A percentile compares a stretch with the other conserved stretches of the same genome.
These are phyloP conservation scores for Boletellus ananiceps DNA, from an alignment of 768 basidiomycete genomes.

Conservation along the genomic window DNA sequence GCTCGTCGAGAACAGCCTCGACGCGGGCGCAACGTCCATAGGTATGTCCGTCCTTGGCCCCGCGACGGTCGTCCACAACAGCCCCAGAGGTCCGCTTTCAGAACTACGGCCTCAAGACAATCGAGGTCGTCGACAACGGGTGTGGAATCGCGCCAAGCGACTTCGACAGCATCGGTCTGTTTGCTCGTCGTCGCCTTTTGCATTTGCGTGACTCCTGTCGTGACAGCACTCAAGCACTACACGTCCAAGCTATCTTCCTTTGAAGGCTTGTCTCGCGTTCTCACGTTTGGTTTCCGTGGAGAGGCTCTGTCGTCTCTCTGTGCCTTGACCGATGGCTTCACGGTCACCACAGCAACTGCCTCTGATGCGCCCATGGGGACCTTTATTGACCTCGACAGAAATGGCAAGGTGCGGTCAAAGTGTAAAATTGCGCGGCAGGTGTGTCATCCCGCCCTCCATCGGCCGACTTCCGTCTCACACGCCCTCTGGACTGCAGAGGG, in stretches of 20 bases:
- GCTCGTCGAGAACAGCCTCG: constrained; percentile 92
- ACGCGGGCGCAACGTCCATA: constrained; percentile 84
- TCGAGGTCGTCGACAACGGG: constrained; percentile 94
- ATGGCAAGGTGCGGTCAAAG: constrained; percentile 54
- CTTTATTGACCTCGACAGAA: constrained; percentile 64
- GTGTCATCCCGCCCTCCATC: constrained; percentile 12
- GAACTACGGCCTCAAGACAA: constrained; percentile 72
- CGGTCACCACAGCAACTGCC: constrained; percentile 4
- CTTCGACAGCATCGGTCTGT: constrained; percentile 68
- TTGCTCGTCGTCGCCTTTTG: background rate
- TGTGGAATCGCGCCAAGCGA: constrained; percentile 76
- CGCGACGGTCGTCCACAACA: constrained; percentile 2
- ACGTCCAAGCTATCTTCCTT: constrained; percentile 85
- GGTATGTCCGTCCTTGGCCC: constrained; percentile 44
- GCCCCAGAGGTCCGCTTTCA: constrained; percentile 81
- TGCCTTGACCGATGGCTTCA: constrained; percentile 57
- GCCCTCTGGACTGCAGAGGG: constrained; percentile 53
- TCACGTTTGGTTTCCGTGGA: constrained; percentile 91
- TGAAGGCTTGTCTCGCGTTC: constrained; percentile 62
- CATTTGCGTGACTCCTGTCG: background rate
- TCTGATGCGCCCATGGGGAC: constrained; percentile 73
- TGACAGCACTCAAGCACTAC: constrained; percentile 77
- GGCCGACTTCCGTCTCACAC: background rate
- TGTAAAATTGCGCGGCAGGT: constrained; percentile 78
- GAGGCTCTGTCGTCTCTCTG: constrained; percentile 95